Evolutionary conservation across 1,284 basidiomycete species (phyloP).

Genomic region (Megacollybia platyphylla): DNA sequence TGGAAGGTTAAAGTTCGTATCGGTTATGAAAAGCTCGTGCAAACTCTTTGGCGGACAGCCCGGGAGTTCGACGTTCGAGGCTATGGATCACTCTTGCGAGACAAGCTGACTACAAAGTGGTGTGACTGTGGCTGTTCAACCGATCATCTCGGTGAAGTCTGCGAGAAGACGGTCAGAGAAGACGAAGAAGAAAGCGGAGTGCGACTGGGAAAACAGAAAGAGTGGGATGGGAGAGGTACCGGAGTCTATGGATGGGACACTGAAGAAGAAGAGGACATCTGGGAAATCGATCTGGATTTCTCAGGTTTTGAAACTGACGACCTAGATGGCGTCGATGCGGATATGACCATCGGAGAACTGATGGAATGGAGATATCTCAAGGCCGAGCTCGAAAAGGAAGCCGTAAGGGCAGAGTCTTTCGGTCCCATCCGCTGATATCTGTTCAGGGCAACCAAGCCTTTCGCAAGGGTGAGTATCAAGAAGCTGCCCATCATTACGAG

Average conservation of each 20-base stretch:
- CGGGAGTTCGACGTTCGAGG: conserved; percentile 57
- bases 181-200: conserved; percentile 38
- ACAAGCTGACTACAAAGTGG: conserved; percentile 60
- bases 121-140: conserved; percentile 68
- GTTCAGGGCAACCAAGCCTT: conserved; percentile 51
- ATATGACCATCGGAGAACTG: conserved; percentile 55
- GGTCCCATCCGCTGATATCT: conserved; percentile 2
- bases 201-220: conserved; percentile 45
- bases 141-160: conserved; percentile 60
- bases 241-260: conserved; percentile 58
- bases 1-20: conserved; percentile 44
- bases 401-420: conserved; percentile 21
- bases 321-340: conserved; percentile 24
- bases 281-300: conserved; percentile 57
- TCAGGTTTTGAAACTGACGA: conserved; percentile 37
- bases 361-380: conserved; percentile 59
- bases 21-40: conserved; percentile 48
- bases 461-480: conserved; percentile 40
- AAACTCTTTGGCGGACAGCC: conserved; percentile 54
- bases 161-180: conserved; percentile 53
- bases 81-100: conserved; percentile 52
- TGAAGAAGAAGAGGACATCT: conserved; percentile 58
- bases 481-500: conserved; percentile 44
- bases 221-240: conserved; percentile 61
- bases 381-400: conserved; percentile 57